Evolutionary conservation across 345 rosid genomes (phyloP).

Genomic region (Clausena lansium): DNA sequence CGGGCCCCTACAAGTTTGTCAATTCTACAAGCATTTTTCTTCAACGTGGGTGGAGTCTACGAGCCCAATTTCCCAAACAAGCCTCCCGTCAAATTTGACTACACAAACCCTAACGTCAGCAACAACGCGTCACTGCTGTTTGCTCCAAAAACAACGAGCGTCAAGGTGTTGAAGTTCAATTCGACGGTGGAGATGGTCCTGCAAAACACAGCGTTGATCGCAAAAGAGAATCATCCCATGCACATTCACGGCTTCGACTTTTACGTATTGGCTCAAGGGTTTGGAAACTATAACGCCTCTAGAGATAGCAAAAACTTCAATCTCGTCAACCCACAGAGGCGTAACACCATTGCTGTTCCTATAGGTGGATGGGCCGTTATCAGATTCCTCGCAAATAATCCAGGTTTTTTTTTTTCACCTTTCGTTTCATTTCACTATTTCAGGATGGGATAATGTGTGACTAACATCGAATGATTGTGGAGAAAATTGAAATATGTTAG

Average conservation of each 20-base stretch:
- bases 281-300: constrained; percentile 64
- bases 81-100: constrained; percentile 64
- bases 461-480: background rate
- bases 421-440: background rate
- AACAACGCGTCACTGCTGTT: constrained; percentile 29
- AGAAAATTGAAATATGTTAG: too few relatives aligned
- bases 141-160: constrained; percentile 55
- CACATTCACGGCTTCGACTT: constrained; percentile 85
- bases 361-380: constrained; percentile 84
- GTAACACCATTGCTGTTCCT: constrained; percentile 79
- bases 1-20: constrained; percentile 45
- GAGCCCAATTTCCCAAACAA: constrained; percentile 56
- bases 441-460: background rate
- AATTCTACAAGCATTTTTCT: constrained; percentile 55
- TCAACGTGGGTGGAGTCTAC: constrained; percentile 55
- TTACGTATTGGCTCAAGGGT: constrained; percentile 84
- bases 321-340: constrained; percentile 53
- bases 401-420: constrained; percentile 40
- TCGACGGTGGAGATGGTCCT: constrained; percentile 71
- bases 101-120: constrained; percentile 46
- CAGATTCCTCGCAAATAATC: constrained; percentile 80
- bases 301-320: constrained; percentile 55
- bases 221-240: constrained; percentile 77
- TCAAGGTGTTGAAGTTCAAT: constrained; percentile 63
- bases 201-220: constrained; percentile 69